These are phyloP conservation scores for Scytalidium sp. DNA, from an alignment of 2,329 filamentous ascomycete genomes.

Conservation along the genomic window DNA sequence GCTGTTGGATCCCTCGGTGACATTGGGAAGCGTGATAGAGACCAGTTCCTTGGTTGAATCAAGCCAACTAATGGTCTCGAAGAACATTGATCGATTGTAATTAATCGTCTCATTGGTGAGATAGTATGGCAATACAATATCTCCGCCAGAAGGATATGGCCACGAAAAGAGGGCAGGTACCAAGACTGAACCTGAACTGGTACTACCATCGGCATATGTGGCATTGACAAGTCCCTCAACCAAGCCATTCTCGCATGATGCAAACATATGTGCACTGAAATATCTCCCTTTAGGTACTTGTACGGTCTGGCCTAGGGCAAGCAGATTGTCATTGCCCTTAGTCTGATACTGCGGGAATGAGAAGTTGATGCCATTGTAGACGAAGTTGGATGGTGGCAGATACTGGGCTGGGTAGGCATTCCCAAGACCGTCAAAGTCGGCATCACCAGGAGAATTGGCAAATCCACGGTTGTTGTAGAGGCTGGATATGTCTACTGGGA, in stretches of 20 bases:
- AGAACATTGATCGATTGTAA: conserved; percentile 39
- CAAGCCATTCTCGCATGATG: conserved; percentile 34
- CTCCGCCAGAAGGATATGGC: conserved; percentile 40
- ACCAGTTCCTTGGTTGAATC: conserved; percentile 33
- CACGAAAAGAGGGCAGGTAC: conserved; percentile 39
- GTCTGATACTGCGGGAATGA: conserved; percentile 36
- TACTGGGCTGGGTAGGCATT: conserved; percentile 37
- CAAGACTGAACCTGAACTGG: conserved; percentile 36
- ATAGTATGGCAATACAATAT: conserved; percentile 39
- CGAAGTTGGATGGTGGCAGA: conserved; percentile 23
- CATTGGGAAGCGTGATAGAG: conserved; percentile 36
- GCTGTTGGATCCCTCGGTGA: conserved; percentile 20
- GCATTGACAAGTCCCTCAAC: conserved; percentile 36
- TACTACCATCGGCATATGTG: conserved; percentile 36
- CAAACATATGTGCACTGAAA: conserved; percentile 39
- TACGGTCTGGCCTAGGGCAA: conserved; percentile 37
- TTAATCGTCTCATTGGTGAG: conserved; percentile 35
- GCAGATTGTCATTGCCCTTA: conserved; percentile 34
- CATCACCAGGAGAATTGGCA: conserved; percentile 38
- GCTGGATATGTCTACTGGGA: conserved; percentile 20
- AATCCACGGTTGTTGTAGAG: conserved; percentile 45
- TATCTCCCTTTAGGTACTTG: conserved; percentile 22
- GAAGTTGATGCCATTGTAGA: conserved; percentile 36
- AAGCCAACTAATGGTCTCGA: conserved; percentile 36
- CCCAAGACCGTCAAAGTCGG: conserved; percentile 36